A percentile compares a stretch with the other conserved stretches of the same genome.
Evolutionary conservation across 306 rosid genomes (phyloP).

Genomic region (Elaeagnus macrophylla): DNA sequence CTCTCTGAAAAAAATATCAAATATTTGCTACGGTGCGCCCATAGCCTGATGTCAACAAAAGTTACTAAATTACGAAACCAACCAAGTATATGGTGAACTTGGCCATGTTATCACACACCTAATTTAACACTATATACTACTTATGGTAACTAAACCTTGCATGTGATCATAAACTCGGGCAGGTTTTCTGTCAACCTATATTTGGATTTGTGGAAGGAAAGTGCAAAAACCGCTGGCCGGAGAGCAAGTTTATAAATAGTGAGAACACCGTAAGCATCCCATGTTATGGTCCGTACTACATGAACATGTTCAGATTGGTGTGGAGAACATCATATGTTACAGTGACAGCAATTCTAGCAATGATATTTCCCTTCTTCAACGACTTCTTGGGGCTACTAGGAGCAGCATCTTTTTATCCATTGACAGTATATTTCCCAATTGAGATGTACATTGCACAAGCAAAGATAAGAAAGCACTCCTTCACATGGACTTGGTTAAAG

Average conservation of each 20-base stretch:
- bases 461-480: too few relatives aligned
- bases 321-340: constrained; percentile 79
- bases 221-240: constrained; percentile 48
- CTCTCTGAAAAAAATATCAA: too few relatives aligned
- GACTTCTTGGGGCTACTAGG: constrained; percentile 82
- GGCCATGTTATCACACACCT: too few relatives aligned
- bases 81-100: too few relatives aligned
- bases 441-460: constrained; percentile 63
- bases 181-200: constrained; percentile 90
- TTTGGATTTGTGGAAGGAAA: constrained; percentile 56
- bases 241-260: constrained; percentile 44
- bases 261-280: constrained; percentile 57
- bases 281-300: constrained; percentile 24
- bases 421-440: constrained; percentile 82
- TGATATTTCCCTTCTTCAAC: constrained; percentile 94
- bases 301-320: constrained; percentile 60
- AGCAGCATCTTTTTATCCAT: constrained; percentile 82
- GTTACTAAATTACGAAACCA: too few relatives aligned
- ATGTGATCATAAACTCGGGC: not conserved
- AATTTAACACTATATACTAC: too few relatives aligned
- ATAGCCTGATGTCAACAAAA: too few relatives aligned
- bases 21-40: too few relatives aligned
- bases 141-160: not conserved
- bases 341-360: constrained; percentile 62
- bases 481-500: too few relatives aligned